These are phyloP conservation scores for Neostapfia colusana DNA, from an alignment of 176 grass and related monocot genomes.

Conservation along the genomic window DNA sequence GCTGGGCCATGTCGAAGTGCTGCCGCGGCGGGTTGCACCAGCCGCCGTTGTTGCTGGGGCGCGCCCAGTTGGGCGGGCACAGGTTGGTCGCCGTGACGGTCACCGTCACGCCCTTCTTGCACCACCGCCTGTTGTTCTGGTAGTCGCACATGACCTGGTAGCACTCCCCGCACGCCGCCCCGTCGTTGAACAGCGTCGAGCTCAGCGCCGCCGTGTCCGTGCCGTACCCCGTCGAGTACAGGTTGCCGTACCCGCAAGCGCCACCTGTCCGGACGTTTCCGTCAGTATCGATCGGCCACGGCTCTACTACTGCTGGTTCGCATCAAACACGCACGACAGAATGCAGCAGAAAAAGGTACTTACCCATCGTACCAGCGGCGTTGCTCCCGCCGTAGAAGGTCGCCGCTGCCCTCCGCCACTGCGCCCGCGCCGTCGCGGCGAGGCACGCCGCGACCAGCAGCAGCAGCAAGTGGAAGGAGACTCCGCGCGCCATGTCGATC, in stretches of 20 bases:
- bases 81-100: conserved; percentile 84
- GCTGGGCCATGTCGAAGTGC: conserved; percentile 88
- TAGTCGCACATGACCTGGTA: conserved; percentile 65
- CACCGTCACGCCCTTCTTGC: conserved; percentile 46
- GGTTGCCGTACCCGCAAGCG: conserved; percentile 78
- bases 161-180: conserved; percentile 72
- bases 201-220: conserved; percentile 78
- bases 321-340: background rate
- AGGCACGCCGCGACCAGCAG: conserved; percentile 28
- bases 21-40: conserved; percentile 95
- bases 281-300: background rate
- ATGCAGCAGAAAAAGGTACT: background rate
- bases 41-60: conserved; percentile 56
- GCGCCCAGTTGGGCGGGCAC: conserved; percentile 65
- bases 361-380: conserved; percentile 80
- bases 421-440: background rate
- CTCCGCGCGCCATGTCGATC: conserved; percentile 26
- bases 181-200: conserved; percentile 61
- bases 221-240: conserved; percentile 77
- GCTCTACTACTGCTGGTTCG: background rate
- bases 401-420: background rate
- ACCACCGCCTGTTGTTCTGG: conserved; percentile 19
- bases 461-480: background rate
- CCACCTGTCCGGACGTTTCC: conserved; percentile 38
- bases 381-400: conserved; percentile 74